Percentiles rank a stretch among this genome's conserved stretches.
Evolutionary conservation across 306 rosid genomes (phyloP).

Genomic region (Corylus americana): DNA sequence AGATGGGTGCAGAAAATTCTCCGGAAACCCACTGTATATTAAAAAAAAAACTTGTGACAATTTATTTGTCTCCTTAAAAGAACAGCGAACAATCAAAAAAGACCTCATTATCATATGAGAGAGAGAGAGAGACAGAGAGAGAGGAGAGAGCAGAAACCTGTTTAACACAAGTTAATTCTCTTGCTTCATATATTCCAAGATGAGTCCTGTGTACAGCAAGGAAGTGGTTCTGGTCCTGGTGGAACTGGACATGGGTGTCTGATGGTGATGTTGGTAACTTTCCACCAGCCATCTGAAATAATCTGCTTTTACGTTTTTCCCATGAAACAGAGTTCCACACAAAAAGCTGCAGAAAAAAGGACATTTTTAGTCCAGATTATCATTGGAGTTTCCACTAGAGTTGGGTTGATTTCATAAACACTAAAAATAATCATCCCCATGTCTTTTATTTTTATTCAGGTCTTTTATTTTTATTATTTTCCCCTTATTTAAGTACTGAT

Average conservation of each 20-base stretch:
- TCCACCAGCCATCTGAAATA: conserved; percentile 22
- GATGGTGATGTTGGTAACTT: not conserved
- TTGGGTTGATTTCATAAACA: not conserved
- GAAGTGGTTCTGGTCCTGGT: conserved; percentile 27
- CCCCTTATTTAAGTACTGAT: not conserved
- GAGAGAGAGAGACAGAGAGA: not conserved
- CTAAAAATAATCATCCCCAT: not conserved
- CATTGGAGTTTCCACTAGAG: not conserved
- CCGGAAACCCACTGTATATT: conserved; percentile 36
- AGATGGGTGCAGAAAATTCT: conserved; percentile 18
- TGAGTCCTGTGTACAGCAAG: conserved; percentile 27
- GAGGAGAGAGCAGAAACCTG: conserved; percentile 32
- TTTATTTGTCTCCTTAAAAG: not conserved
- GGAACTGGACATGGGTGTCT: conserved; percentile 38
- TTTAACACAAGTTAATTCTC: conserved; percentile 28
- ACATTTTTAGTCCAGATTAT: conserved; percentile 6
- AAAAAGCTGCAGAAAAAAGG: conserved; percentile 27
- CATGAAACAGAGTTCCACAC: conserved; percentile 31
- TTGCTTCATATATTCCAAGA: conserved; percentile 42
- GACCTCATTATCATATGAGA: not conserved
- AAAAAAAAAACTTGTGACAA: not conserved
- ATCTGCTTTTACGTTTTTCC: conserved; percentile 13
- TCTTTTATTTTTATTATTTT: not conserved
- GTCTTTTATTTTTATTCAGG: not conserved
- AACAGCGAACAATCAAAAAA: not conserved